Evolutionary conservation across 495 filamentous ascomycete genomes (phyloP).

Genomic region (Xylaria sp.): DNA sequence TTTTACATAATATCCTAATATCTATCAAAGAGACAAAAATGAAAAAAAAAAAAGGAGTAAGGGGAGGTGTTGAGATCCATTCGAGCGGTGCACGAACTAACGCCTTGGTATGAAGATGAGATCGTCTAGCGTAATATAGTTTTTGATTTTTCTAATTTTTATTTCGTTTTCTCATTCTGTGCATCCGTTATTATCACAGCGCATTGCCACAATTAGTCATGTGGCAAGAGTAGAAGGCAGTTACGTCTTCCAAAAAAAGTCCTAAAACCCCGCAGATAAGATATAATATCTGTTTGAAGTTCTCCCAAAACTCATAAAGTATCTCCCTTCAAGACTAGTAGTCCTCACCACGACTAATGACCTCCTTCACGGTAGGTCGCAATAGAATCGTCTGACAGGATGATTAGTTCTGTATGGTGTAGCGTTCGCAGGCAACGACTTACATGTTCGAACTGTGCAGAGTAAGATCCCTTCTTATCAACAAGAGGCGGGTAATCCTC

Average conservation of each 20-base stretch:
- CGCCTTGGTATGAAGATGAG: neutral
- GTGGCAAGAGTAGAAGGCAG: neutral
- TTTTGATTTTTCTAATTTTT: neutral
- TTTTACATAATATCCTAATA: too few relatives aligned
- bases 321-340: constrained; percentile 58
- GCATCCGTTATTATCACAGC: too few relatives aligned
- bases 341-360: constrained; percentile 90
- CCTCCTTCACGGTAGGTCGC: constrained; percentile 87
- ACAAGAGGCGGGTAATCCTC: constrained; percentile 88
- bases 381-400: constrained; percentile 77
- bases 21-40: neutral
- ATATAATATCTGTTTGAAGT: neutral
- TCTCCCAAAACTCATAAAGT: neutral
- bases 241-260: neutral
- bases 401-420: constrained; percentile 35
- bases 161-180: neutral
- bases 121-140: neutral
- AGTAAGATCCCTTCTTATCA: constrained; percentile 94
- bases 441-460: constrained; percentile 94
- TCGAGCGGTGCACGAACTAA: neutral
- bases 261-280: neutral
- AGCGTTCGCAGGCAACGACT: constrained; percentile 43
- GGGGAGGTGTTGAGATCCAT: neutral
- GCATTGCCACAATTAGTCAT: neutral
- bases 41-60: neutral